Conservation (phyloP, 1,139 yeast species). For the Saccharomycopsis hybrid region DNA sequence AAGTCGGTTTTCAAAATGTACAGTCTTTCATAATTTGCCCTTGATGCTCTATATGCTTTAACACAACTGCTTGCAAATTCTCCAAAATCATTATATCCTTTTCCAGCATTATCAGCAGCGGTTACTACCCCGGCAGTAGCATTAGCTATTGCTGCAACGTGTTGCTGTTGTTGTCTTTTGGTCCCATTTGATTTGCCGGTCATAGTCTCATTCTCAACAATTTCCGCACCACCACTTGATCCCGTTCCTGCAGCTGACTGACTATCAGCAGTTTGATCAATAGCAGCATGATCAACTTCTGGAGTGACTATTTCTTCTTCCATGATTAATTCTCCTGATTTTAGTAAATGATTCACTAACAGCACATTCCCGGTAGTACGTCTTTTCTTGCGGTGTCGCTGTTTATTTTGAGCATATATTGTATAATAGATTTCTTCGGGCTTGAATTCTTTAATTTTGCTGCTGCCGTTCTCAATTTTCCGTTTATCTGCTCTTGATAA, state of each 20-base stretch:
- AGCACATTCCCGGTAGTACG: conserved; percentile 14
- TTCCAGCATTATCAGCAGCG: no score
- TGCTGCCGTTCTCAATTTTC: conserved; percentile 10
- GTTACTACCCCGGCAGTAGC: no score
- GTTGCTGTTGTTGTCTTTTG: no score
- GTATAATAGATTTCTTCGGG: conserved; percentile 14
- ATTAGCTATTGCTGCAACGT: no score
- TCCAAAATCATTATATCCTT: conserved; percentile 10
- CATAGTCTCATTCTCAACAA: no score
- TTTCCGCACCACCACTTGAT: no score
- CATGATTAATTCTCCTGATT: not conserved
- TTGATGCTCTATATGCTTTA: conserved; percentile 6
- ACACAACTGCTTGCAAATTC: conserved; percentile 16
- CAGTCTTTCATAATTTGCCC: conserved; percentile 1
- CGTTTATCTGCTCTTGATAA: conserved; percentile 12
- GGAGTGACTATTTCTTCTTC: conserved; percentile 4
- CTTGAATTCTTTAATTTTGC: conserved; percentile 9
- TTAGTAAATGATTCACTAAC: conserved; percentile 8
- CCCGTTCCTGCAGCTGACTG: no score
- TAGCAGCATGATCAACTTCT: no score
- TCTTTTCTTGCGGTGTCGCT: conserved; percentile 3
- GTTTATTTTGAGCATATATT: conserved; percentile 8
- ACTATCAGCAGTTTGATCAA: no score
- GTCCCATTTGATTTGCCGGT: no score
- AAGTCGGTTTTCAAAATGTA: no score